Base-by-base conservation (phyloP, 2,329 filamentous ascomycete genomes). In the Trematosphaeria pertusa region DNA sequence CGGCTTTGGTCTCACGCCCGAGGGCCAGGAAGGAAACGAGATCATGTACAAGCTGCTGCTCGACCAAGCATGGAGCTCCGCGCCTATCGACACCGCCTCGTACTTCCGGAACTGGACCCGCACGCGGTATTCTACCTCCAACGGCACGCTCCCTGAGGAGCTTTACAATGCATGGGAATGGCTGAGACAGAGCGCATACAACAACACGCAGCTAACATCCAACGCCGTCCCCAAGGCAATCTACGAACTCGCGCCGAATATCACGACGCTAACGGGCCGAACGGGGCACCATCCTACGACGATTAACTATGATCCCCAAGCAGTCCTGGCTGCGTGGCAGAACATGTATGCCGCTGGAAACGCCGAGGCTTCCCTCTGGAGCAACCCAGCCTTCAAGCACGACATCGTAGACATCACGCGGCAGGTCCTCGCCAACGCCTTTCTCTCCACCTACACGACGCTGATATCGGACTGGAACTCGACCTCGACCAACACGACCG, bases 11-110 rank as follows among this genome's bases (percentile, higher is more conserved):
- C 62, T 78, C 3, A 77, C 76, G 0, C 75, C 76, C 52, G 79
- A 81, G 46, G 77, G 73, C 7, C 78, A 80, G 52, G 78, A 80
- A 52, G 78, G 78, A 14, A 81, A 81, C 48, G 78, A 81, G 43
- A 74, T 82, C 48, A 69, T 81, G 46, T 81, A 81, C 55, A 73
- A 77, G 42, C 59, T 81, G 1, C 67, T 81, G 0, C 69, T 82
- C 1, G 76, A 79, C 45, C 79, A 81, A 56, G 78, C 77, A 2
- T 82, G 79, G 79, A 72, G 70, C 1, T 32, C 34, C 6, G 59
- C 56, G 0, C 71, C 78, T 1, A 73, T 81, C 35, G 67, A 80
- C 37, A 78, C 75, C 0, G 46, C 62, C 3, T 20, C 44, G 1
- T 82, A 81, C 58, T 81, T 81, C 46, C 60, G 67, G 14, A 50